Base-by-base conservation (phyloP, 2,329 filamentous ascomycete genomes). In the Davidsoniella eucalypti region DNA sequence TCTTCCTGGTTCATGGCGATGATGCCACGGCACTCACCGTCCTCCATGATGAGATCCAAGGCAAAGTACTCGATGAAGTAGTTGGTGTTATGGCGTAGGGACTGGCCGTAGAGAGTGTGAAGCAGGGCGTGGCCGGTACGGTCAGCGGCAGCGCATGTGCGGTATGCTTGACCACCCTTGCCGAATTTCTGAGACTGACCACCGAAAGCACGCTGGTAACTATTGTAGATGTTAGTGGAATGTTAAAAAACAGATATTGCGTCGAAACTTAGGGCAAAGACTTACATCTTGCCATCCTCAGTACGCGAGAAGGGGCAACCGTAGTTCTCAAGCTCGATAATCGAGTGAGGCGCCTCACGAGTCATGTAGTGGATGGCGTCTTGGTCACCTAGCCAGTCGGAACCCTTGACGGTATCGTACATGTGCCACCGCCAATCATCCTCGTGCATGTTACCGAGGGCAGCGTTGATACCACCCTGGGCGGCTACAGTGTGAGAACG, bases 11-110 rank as follows among this genome's bases (percentile, higher is more conserved):
- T 96, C 71, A 95, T 95, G 54, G 90, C 90, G 58, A 96, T 75
- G 58, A 96, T 85, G 78, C 92, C 92, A 58, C 88, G 88, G 75
- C 90, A 96, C 67, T 90, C 84, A 54, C 90, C 90, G 61, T 93
- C 85, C 70, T 95, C 84, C 92, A 96, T 96, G 61, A 98, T 84
- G 67, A 96, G 72, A 65, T 96, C 92, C 58, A 94, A 77, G 60
- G 88, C 92, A 66, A 96, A 98, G 76, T 88, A 96, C 70, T 96
- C 92, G 67, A 98, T 95, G 71, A 98, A 96, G 77, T 95, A 98
- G 75, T 95, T 95, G 63, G 90, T 95, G 76, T 95, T 94, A 76
- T 96, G 87, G 64, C 86, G 77, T 55, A 96, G 78, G 49, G 88
- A 95, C 72, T 95, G 90, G 61, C 92, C 92, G 69, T 96, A 98